Base-by-base conservation (phyloP, 768 basidiomycete species). In the Leccinum variicolor region DNA sequence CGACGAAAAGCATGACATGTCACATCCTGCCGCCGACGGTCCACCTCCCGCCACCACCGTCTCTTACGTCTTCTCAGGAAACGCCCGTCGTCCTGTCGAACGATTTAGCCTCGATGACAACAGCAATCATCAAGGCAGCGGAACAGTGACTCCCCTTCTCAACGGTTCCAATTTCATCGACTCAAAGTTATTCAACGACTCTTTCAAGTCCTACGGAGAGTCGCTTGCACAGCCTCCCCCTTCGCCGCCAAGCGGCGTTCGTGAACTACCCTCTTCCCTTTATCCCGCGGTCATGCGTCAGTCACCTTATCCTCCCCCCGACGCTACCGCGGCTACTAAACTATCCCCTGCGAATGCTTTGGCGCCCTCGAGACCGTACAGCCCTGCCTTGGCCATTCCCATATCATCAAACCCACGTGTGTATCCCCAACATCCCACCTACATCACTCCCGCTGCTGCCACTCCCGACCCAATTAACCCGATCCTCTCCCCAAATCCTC, bases 341-440 rank as follows among this genome's bases (percentile, higher is more conserved):
- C 52, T 72, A 33, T 70, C 80, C 19, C 79, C 84, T 21, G 77
- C 79, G 53, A 83, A 84, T 67, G 83, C 83, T 29, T 72, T 87
- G 47, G 80, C 84, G 21, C 79, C 83, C 13, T 80, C 83, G 14
- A 83, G 83, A 54, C 76, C 79, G 15, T 86, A 86, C 68, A 69
- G 65, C 52, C 72, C 72, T 23, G 55, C 70, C n/a, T 51, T 68
- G 49, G 68, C 72, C 9, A 75, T 78, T 21, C 84, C 87, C 39
- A 78, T 90, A 49, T 83, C 90, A 2, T 78, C 86, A 0, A 86
- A 77, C 54, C 82, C 84, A 55, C 84, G 89, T 55, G 87, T 81
- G 7, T 84, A 80, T 67, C 78, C 87, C 1, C 88, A 89, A 54
- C 88, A 89, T 55, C 89, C 89, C n/a, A 90, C 84, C 1, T 90